Evolutionary conservation across 192 early-diverging fungal species (phyloP), one percentile per base, ranked within the genome.

Genomic region (Coemansia sp.): DNA sequence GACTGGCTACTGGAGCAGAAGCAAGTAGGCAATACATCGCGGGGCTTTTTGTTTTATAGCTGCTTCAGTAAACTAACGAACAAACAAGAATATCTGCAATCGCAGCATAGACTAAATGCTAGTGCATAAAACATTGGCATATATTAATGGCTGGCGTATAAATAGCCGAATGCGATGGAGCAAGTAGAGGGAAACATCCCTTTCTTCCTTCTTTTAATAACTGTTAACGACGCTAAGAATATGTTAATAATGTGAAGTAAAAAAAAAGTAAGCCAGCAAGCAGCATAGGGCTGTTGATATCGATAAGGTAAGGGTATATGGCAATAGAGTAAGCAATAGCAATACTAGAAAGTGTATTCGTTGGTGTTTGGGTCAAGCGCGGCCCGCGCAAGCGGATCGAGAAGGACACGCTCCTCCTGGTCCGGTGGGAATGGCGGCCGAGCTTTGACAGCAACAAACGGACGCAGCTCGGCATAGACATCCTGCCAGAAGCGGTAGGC

Each of bases 401-500:
- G 58, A 4, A 69, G 60, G 11, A 81, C 70, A 6, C 16, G 7
- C 37, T 60, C 16, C 40, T 81, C 78, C 43, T 75, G 65, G 0
- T 75, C 73, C 0, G 39, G 12, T 2, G 69, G 54, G 32, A 63
- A 81, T 12, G 78, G 78, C 42, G 78, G 70, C 4, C 17, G 12
- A 8, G 5, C 16, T 56, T 82, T 82, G 12, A 64, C 17, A 39
- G 70, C 71, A 1, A 82, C 68, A 44, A 82, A 64, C 32, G 63
- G 4, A 45, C 65, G 68, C 14, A 65, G 70, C 4, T 48, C 80
- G 5, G 53, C 46, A 62, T 71, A 70, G 1, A 68, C 67, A 62
- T 77, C 62, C 39, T 76, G 80, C 80, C 80, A 76, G 39, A 69
- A 74, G 20, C 75, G 53, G 61, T 77, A 77, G 2, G 80, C 56